Base-by-base conservation (phyloP, 495 filamentous ascomycete genomes). In the Trichoderma virens region DNA sequence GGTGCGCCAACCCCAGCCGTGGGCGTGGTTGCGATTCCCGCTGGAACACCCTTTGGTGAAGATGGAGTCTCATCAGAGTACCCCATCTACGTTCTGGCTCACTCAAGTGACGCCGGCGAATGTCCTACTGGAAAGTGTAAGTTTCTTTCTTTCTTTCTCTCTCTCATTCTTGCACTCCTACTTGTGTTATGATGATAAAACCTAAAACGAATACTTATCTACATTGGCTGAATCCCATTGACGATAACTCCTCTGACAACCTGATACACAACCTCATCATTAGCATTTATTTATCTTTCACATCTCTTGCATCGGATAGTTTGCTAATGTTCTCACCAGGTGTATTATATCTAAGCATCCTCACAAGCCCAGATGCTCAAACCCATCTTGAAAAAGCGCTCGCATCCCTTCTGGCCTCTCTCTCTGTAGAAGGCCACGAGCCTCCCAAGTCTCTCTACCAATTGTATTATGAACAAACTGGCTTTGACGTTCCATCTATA, bases 221-320 rank as follows among this genome's bases (percentile, higher is more conserved):
- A 97, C 92, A 96, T 96, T 96, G 90, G 87, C 92, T 91, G 90
- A 86, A 78, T 75, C 85, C 83, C 76, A 78, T 86, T 93, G 91
- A 92, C 85, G 90, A 90, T 81, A 85, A 75, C 82, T 89, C 85
- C 85, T 90, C 86, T 90, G 86, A 91, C 88, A 90, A 85, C 82
- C 92, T 97, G 92, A 97, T 86, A 71, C 73, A 75, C 70, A 80
- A 78, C 70, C 18, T 56, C 11, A 51, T 56, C 23, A 20, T 56
- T 56, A 27, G 23, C 51, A 56, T 70, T 65, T 65, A 69, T 70
- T 66, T 66, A 59, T 61, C 67, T 67, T 69, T 64, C 43, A 62
- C 62, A 31, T 66, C 51, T 35, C 31, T 41, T 54, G n/a, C 66
- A 61, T 56, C 59, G 54, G 41, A 70, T 67, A 62, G 25, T n/a